Conservation (phyloP, 805 yeast species). For the Sugiyamaella chiloensis region DNA sequence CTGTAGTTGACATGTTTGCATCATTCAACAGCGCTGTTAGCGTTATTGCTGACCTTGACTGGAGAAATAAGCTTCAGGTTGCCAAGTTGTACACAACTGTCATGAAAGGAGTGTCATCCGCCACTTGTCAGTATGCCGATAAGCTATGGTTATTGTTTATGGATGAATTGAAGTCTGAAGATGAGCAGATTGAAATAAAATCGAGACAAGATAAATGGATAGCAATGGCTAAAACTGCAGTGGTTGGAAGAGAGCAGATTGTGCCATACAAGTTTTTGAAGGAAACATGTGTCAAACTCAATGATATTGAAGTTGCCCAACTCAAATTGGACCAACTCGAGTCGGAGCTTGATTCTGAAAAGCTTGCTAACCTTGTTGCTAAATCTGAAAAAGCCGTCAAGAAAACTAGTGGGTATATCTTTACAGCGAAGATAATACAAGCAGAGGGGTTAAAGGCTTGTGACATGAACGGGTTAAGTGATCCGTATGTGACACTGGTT, state of each 20-base stretch:
- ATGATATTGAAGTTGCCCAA: slow-evolving; percentile 51
- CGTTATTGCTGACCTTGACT: slow-evolving; percentile 56
- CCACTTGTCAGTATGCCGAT: slow-evolving; percentile 40
- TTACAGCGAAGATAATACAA: slow-evolving; percentile 57
- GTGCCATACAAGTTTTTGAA: slow-evolving; percentile 57
- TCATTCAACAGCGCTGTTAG: slow-evolving; percentile 56
- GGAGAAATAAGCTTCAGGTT: slow-evolving; percentile 63
- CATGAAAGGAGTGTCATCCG: slow-evolving; percentile 60
- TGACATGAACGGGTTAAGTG: slow-evolving; percentile 46
- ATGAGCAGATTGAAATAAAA: slow-evolving; percentile 16
- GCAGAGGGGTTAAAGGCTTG: slow-evolving; percentile 59
- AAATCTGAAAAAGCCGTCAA: slow-evolving; percentile 35
- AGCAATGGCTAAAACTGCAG: slow-evolving; percentile 35
- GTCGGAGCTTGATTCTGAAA: slow-evolving; percentile 55
- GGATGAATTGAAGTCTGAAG: slow-evolving; percentile 24
- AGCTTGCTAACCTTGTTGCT: slow-evolving; percentile 43
- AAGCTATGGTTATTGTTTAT: slow-evolving; percentile 27
- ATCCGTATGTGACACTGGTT: slow-evolving; percentile 59
- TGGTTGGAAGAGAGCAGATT: slow-evolving; percentile 38
- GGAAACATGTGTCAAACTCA: slow-evolving; percentile 71
- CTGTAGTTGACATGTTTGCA: slow-evolving; percentile 65
- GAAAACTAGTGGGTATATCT: slow-evolving; percentile 44
- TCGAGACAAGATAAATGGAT: slow-evolving; percentile 36
- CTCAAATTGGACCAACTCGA: slow-evolving; percentile 49
- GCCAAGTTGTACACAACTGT: slow-evolving; percentile 60